phyloP scores from a whole-genome alignment of 306 rosid genomes.

The Casuarina glauca region DNA sequence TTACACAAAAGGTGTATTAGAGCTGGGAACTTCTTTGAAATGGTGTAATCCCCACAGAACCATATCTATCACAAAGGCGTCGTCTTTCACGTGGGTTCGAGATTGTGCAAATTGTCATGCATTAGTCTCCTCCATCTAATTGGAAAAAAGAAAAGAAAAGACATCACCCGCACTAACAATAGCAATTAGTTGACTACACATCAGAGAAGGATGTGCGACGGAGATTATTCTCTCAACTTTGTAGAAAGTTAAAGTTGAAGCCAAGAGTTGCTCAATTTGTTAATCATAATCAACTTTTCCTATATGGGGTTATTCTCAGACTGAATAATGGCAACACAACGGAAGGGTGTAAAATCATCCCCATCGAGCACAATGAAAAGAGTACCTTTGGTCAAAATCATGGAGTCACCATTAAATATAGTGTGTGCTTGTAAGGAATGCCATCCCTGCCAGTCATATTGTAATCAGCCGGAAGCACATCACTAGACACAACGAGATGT shows the following conservation, averaged over 20 bases:
- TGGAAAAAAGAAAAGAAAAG: not conserved
- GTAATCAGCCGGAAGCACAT: not conserved
- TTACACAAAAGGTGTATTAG: too few relatives aligned
- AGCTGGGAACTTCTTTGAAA: too few relatives aligned
- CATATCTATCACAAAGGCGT: too few relatives aligned
- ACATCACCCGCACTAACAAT: not conserved
- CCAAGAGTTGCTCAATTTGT: slow-evolving; percentile 9
- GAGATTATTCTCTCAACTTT: not conserved
- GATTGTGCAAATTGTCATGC: too few relatives aligned
- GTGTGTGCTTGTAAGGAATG: slow-evolving; percentile 16
- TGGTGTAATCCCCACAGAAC: too few relatives aligned
- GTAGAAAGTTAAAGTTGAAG: slow-evolving; percentile 14
- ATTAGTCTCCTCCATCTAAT: too few relatives aligned
- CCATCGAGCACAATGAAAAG: slow-evolving; percentile 22
- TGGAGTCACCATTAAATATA: not conserved
- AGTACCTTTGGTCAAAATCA: slow-evolving; percentile 7
- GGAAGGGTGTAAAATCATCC: slow-evolving; percentile 2
- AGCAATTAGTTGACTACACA: not conserved
- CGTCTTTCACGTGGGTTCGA: too few relatives aligned
- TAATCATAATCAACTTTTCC: slow-evolving; percentile 14
- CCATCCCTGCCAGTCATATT: slow-evolving; percentile 17
- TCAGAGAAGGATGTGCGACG: too few relatives aligned
- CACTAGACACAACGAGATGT: not conserved
- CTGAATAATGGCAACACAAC: slow-evolving; percentile 28
- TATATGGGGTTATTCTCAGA: slow-evolving; percentile 28